Percentiles rank a stretch among this genome's conserved stretches.
These are phyloP conservation scores for Solanum etuberosum DNA, from an alignment of 257 asterid genomes.

Conservation along the genomic window DNA sequence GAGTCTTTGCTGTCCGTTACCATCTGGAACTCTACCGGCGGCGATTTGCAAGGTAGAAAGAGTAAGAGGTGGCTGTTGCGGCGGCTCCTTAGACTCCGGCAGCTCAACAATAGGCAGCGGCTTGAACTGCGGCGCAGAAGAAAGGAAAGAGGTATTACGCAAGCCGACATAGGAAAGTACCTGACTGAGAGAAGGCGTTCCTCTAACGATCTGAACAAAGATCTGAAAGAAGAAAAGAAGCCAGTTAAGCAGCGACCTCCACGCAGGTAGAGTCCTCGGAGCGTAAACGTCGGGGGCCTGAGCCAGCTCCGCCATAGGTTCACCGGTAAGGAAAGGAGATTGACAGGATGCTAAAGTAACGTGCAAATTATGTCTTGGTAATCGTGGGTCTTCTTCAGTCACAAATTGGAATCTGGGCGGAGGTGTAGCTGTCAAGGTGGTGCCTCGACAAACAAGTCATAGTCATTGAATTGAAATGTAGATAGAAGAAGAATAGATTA, in stretches of 20 bases:
- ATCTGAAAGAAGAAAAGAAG: slow-evolving; percentile 76
- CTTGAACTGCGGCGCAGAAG: slow-evolving; percentile 44
- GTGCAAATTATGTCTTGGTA: not conserved
- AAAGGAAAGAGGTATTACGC: slow-evolving; percentile 38
- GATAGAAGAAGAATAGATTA: not conserved
- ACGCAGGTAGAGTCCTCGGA: slow-evolving; percentile 69
- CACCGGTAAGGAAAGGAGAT: not conserved
- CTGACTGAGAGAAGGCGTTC: slow-evolving; percentile 71
- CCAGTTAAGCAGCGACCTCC: slow-evolving; percentile 87
- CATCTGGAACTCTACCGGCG: not conserved
- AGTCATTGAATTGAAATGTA: not conserved
- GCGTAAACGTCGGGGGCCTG: slow-evolving; percentile 59
- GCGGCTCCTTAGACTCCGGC: slow-evolving; percentile 27
- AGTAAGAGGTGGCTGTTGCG: slow-evolving; percentile 5
- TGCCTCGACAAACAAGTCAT: slow-evolving; percentile 4
- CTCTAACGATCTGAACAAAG: slow-evolving; percentile 86
- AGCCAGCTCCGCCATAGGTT: slow-evolving; percentile 73
- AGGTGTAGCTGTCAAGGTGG: slow-evolving; percentile 12
- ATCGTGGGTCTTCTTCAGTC: not conserved
- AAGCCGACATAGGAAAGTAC: slow-evolving; percentile 54
- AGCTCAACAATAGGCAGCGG: slow-evolving; percentile 71
- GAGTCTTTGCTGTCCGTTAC: slow-evolving; percentile 10
- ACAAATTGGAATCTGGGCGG: not conserved
- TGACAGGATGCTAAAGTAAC: not conserved
- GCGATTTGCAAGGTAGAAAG: not conserved